Evolutionary conservation across 371 early-diverging fungal genomes (phyloP), one percentile per base, ranked within the genome.

Genomic region (Dinochytrium kinnereticum): DNA sequence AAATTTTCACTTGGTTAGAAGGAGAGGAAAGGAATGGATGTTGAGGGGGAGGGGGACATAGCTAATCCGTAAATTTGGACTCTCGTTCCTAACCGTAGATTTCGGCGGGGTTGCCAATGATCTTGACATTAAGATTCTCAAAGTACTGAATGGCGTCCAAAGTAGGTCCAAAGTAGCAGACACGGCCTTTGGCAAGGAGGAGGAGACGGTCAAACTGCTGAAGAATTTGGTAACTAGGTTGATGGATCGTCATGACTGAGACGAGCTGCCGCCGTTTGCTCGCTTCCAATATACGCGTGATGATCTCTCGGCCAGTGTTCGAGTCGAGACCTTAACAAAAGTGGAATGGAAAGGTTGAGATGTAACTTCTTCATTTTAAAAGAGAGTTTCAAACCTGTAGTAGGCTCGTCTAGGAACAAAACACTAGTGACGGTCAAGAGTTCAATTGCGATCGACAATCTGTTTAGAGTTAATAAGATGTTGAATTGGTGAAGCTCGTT

Each of bases 241-340:
- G 98, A 78, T 98, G 98, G 59, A 98, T 96, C 7, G 97, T 96
- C 71, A 95, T 90, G 1, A 98, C 81, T 26, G 74, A 73, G 49
- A 69, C 73, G 78, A 91, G 91, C 66, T 91, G 90, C n/a, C 73
- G 44, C 64, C 73, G 64, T 38, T 74, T 65, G 28, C 90, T 87
- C 26, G 90, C 78, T 0, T 86, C 75, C 69, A 82, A 80, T 21
- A 92, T 81, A 51, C 85, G 78, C 21, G 78, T 72, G 39, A 88
- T 79, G 19, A 90, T 86, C 77, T 84, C 82, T 44, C 84, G 72
- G 19, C 92, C 90, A 31, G 89, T 88, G 79, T 85, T 87, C 7
- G 94, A 87, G 79, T 97, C 98, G 44, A 92, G 84, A 61, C 96
- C 61, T 61, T 13, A 61, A 37, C 2, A 17, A 34, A 33, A 10